Evolutionary conservation across 805 yeast genomes (phyloP), one percentile per base, ranked within the genome.

Genomic region (Ogataea philodendri): DNA sequence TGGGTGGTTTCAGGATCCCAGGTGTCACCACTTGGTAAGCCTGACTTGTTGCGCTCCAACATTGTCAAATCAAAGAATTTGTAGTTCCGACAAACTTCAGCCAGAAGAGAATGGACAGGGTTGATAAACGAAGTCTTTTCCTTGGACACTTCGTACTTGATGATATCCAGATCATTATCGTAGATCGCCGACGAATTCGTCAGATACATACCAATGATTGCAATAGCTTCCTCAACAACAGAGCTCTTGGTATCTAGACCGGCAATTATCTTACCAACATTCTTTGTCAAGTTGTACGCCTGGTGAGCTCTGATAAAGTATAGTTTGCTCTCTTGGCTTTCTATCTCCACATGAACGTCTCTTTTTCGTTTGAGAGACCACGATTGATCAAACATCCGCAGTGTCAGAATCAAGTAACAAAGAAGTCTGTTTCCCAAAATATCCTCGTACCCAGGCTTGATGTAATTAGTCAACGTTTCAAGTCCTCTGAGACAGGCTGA

Each of bases 291-390:
- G 14, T 43, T 46, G 35, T 53, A 52, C 1, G 52, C 41, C 24
- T 45, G 43, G 5, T 44, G 38, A 2, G 54, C 51, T 6, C 49
- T 66, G 37, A 70, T 72, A 32, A 72, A 62, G 46, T 78, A 78
- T 2, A 70, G 55, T 13, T 68, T 63, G 45, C 69, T 78, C 26
- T 67, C 74, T 18, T 63, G 63, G 25, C 66, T 65, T 49, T 82
- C 87, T 33, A 65, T 66, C 37, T 74, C 73, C 19, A 81, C 84
- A 59, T 83, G 90, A 6, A 78, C 81, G 8, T 87, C 90, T 27
- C 66, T 66, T 43, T 78, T 79, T 40, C 87, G 67, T 37, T 56
- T 65, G 18, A 81, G 58, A 16, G 70, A 65, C 67, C 74, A 74
- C 24, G 72, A 71, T 15, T 80, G 77, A 49, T 81, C 83, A 52